phyloP scores from a whole-genome alignment of 176 grass and related monocot species.

The Puya raimondii region DNA sequence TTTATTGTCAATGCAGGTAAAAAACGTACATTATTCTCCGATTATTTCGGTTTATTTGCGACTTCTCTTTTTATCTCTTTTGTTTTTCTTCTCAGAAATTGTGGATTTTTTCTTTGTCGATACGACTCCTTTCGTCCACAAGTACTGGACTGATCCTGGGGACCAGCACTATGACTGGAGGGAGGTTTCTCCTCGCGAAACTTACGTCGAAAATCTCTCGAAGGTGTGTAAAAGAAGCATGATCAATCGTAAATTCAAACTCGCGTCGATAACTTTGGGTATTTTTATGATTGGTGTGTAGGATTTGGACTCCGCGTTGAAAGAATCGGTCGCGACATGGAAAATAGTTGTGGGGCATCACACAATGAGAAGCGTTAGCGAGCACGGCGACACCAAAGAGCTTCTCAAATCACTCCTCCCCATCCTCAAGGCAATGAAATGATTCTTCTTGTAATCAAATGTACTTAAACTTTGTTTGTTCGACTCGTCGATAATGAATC shows the following conservation, averaged over 20 bases:
- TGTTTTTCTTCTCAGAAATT: slow-evolving; percentile 28
- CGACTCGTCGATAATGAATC: not conserved
- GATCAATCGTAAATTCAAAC: not conserved
- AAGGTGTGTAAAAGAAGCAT: slow-evolving; percentile 31
- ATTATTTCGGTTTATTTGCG: not conserved
- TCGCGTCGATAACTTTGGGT: not conserved
- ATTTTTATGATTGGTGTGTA: slow-evolving; percentile 13
- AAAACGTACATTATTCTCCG: not conserved
- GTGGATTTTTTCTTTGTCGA: slow-evolving; percentile 87
- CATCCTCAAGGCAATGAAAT: slow-evolving; percentile 49
- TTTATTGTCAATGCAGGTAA: slow-evolving; percentile 69
- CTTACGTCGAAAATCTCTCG: slow-evolving; percentile 46
- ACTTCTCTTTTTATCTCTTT: not conserved
- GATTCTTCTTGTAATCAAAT: not conserved
- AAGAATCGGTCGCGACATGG: slow-evolving; percentile 65
- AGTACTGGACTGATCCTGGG: slow-evolving; percentile 61
- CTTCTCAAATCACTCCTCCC: slow-evolving; percentile 66
- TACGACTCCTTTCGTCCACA: slow-evolving; percentile 55
- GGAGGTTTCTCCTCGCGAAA: slow-evolving; percentile 48
- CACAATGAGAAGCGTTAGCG: slow-evolving; percentile 67
- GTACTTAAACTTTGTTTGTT: not conserved
- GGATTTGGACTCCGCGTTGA: slow-evolving; percentile 63
- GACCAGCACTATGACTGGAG: slow-evolving; percentile 61
- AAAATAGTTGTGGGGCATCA: slow-evolving; percentile 85
- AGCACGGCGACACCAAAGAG: slow-evolving; percentile 76